A percentile compares a stretch with the other conserved stretches of the same genome.
These are phyloP conservation scores for Metschnikowia chrysomelidarum DNA, from an alignment of 805 yeast genomes.

Conservation along the genomic window DNA sequence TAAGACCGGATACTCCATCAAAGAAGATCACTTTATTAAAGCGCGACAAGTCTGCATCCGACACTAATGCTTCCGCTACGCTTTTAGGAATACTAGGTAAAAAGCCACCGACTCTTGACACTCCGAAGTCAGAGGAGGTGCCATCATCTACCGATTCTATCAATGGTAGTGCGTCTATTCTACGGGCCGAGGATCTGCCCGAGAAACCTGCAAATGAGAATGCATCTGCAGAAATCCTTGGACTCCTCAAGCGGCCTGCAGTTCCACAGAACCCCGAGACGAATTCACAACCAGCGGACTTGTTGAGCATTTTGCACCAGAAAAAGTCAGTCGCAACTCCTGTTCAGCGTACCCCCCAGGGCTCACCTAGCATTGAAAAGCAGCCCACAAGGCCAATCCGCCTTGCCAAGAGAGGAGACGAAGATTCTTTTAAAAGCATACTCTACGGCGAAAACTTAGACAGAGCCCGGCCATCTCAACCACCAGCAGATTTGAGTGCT, in stretches of 20 bases:
- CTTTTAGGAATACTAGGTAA: conserved; percentile 18
- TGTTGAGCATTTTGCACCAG: conserved; percentile 9
- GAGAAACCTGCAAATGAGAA: background rate
- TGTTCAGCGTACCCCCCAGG: background rate
- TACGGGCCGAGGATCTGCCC: background rate
- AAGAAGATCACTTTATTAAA: conserved; percentile 18
- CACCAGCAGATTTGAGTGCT: conserved; percentile 18
- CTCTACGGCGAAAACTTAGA: conserved; percentile 1
- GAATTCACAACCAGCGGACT: background rate
- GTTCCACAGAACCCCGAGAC: background rate
- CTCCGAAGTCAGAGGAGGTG: conserved; percentile 5
- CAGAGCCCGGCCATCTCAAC: background rate
- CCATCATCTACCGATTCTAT: too few relatives aligned
- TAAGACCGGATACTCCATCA: conserved; percentile 12
- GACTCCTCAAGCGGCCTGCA: conserved; percentile 9
- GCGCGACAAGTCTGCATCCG: conserved; percentile 11
- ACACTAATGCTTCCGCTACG: conserved; percentile 15
- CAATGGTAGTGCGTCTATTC: too few relatives aligned
- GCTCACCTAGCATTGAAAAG: background rate
- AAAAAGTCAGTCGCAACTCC: background rate
- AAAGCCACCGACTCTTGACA: conserved; percentile 9
- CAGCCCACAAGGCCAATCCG: conserved; percentile 10
- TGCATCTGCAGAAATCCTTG: conserved; percentile 13
- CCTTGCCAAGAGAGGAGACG: conserved; percentile 14
- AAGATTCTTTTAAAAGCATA: conserved; percentile 4